A percentile compares a stretch with the other conserved stretches of the same genome.
Evolutionary conservation across 176 grass and related monocot species (phyloP).

Genomic region (Avena sativa): DNA sequence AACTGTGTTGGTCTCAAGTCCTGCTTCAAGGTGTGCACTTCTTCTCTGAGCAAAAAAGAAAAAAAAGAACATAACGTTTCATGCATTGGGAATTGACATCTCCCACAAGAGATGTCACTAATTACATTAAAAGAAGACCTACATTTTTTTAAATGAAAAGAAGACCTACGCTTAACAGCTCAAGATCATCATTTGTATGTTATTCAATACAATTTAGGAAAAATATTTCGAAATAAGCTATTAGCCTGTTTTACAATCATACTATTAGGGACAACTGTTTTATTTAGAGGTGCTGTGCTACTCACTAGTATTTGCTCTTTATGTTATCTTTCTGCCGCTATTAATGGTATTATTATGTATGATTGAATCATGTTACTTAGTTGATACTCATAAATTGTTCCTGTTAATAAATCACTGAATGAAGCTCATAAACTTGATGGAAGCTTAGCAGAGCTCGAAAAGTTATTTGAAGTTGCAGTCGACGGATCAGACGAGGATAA

Average conservation of each 20-base stretch:
- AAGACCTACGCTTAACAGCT: not conserved
- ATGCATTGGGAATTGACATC: slow-evolving; percentile 36
- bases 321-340: not conserved
- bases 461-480: slow-evolving; percentile 91
- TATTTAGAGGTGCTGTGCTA: not conserved
- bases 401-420: slow-evolving; percentile 73
- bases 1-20: slow-evolving; percentile 68
- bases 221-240: slow-evolving; percentile 32
- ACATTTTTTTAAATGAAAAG: slow-evolving; percentile 5
- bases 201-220: not conserved
- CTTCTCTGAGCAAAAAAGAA: slow-evolving; percentile 24
- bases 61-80: slow-evolving; percentile 31
- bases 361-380: slow-evolving; percentile 3
- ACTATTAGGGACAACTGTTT: not conserved
- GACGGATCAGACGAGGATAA: slow-evolving; percentile 82
- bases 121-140: not conserved
- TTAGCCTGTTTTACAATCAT: not conserved
- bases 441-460: slow-evolving; percentile 97
- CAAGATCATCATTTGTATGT: slow-evolving; percentile 35
- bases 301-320: not conserved
- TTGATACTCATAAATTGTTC: slow-evolving; percentile 35
- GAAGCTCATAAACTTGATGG: slow-evolving; percentile 74
- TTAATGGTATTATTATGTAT: slow-evolving; percentile 37
- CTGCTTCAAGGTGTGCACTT: slow-evolving; percentile 90
- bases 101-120: slow-evolving; percentile 22